A percentile compares a stretch with the other conserved stretches of the same genome.
These are phyloP conservation scores for Malus hybrid DNA, from an alignment of 331 rosid genomes.

Conservation along the genomic window DNA sequence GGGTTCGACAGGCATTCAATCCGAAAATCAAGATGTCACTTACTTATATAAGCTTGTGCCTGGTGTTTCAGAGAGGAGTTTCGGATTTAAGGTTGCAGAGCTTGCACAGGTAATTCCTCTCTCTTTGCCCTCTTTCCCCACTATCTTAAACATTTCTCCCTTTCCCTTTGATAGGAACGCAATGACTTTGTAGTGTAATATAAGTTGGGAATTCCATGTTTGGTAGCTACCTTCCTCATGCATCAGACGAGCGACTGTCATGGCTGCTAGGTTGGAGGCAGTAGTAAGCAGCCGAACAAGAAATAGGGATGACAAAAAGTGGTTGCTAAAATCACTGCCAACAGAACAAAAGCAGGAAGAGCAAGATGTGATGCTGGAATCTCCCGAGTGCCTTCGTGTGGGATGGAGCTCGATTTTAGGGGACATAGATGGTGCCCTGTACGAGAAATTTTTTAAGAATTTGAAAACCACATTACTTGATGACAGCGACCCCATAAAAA, in stretches of 20 bases:
- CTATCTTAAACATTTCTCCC: not conserved
- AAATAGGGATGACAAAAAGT: slow-evolving; percentile 22
- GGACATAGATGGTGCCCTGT: slow-evolving; percentile 11
- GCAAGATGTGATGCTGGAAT: slow-evolving; percentile 13
- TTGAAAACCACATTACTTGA: slow-evolving; percentile 39
- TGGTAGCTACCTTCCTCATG: slow-evolving; percentile 71
- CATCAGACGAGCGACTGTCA: slow-evolving; percentile 54
- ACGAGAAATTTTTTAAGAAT: slow-evolving; percentile 38
- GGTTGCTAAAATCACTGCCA: slow-evolving; percentile 11
- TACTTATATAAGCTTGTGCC: slow-evolving; percentile 81
- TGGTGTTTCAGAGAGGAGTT: slow-evolving; percentile 80
- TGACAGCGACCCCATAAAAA: slow-evolving; percentile 31
- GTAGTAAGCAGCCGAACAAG: slow-evolving; percentile 40
- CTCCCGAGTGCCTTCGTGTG: not conserved
- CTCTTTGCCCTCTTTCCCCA: not conserved
- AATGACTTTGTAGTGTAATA: not conserved
- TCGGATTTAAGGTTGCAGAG: slow-evolving; percentile 90
- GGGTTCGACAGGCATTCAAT: slow-evolving; percentile 14
- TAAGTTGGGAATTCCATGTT: slow-evolving; percentile 4
- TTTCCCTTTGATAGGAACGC: not conserved
- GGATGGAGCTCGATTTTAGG: not conserved
- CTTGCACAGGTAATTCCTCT: slow-evolving; percentile 74
- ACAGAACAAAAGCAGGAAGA: slow-evolving; percentile 16
- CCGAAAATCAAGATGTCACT: slow-evolving; percentile 56
- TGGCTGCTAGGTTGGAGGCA: slow-evolving; percentile 75